Evolutionary conservation across 2,329 filamentous ascomycete genomes (phyloP), one percentile per base, ranked within the genome.

Genomic region (Xylaria digitata): DNA sequence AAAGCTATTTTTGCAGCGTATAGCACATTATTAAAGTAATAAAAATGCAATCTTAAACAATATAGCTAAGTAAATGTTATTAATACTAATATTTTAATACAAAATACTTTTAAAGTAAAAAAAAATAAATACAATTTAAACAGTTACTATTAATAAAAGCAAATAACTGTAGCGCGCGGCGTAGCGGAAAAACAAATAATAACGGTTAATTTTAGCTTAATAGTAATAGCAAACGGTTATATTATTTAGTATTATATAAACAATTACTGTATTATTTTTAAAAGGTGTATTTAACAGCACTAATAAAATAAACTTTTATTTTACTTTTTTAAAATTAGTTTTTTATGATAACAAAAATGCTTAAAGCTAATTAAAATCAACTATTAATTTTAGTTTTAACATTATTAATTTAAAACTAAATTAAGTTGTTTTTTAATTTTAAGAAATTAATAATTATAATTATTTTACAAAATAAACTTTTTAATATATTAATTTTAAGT

Each of bases 401-500:
- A 60, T 13, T 30, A 60, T 43, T 32, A n/a, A 59, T 49, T 19
- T 26, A 59, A 8, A 13, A 59, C 43, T 49, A 49, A 3, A 30
- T 4, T 11, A 34, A 50, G 30, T 6, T n/a, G 40, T 48, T 19
- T 13, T 37, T 59, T 26, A 59, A 59, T 58, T n/a, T n/a, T 26
- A 40, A 49, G 6, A 48, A 15, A 59, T 11, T 8, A 40, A 59
- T 13, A 59, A 59, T 59, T 9, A 11, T 57, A 21, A 13, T 57
- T 57, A 34, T 7, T 46, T 57, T 34, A 57, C 15, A 46, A 19
- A 46, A 57, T 57, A 17, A 34, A 34, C 23, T 57, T 57, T 48
- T 9, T 17, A 3, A 58, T 37, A 58, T 48, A 48, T 58, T 23
- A 17, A 58, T 58, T 58, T 23, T 58, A 58, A 4, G 43, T 37